phyloP scores from a whole-genome alignment of 202 grass and related monocot genomes.

The Setaria italica region DNA sequence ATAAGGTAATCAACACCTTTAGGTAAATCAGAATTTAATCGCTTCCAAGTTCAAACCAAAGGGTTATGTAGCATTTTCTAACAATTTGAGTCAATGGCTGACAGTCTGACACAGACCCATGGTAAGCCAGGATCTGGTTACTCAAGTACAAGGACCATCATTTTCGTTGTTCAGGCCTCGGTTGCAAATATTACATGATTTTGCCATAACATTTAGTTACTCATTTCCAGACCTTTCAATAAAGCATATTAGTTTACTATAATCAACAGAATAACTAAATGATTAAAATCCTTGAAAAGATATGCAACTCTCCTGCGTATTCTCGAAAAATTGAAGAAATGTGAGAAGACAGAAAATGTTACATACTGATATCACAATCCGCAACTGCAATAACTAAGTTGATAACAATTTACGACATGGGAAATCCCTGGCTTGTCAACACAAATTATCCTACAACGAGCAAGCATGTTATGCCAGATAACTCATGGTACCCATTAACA shows the following conservation, averaged over 20 bases:
- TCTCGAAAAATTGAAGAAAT: too few relatives aligned
- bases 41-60: conserved; percentile 16
- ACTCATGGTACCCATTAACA: background rate
- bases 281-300: background rate
- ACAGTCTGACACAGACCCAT: background rate
- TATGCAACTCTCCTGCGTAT: too few relatives aligned
- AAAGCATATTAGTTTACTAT: conserved; percentile 24
- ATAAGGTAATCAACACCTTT: background rate
- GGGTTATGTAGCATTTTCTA: conserved; percentile 13
- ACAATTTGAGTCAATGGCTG: background rate
- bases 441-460: conserved; percentile 27
- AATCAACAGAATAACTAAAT: conserved; percentile 4
- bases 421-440: background rate
- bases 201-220: conserved; percentile 8
- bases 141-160: background rate
- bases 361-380: background rate
- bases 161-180: background rate
- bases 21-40: background rate
- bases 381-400: conserved; percentile 10
- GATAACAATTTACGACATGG: conserved; percentile 36
- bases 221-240: conserved; percentile 4
- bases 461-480: conserved; percentile 1
- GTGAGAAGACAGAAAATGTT: conserved; percentile 22
- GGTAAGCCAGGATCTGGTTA: background rate
- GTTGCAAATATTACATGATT: conserved; percentile 15